Base-by-base conservation (phyloP, 768 basidiomycete genomes). In the Xanthoconium purpureum region DNA sequence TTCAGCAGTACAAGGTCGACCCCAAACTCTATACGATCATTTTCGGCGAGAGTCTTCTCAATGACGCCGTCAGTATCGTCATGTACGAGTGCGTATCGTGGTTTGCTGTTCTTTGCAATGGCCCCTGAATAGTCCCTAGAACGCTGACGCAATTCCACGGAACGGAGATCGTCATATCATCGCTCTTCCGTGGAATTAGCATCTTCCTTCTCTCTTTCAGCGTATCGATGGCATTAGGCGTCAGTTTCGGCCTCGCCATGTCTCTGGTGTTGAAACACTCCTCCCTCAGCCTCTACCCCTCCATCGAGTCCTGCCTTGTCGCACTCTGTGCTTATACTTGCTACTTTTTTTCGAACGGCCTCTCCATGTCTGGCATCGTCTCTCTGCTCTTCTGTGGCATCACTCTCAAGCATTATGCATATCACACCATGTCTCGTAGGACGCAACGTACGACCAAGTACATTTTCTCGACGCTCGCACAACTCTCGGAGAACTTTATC, bases 341-440 rank as follows among this genome's bases (percentile, higher is more conserved):
- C 76, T 98, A 98, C 75, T 99, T 99, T 77, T 94, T 99, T 78
- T 95, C 93, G n/a, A 99, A 93, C 61, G 95, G 94, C 6, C 72
- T 95, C 38, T 84, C 85, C 44, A 94, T 97, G 91, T 89, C 86
- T 70, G 96, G 97, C 48, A 98, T 98, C 72, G 95, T 98, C 43
- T 97, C 95, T 5, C 83, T 98, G 39, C 85, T 98, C 44, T 98
- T 99, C 78, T 98, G 96, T 70, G 96, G 97, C 57, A 97, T 99
- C 70, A 99, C 97, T 5, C 82, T 99, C 64, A 99, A 99, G 74
- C 97, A 99, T 70, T 98, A 99, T 67, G 97, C 96, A n/a, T 98
- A 97, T 70, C 97, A 98, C 76, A 98, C 94, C 50, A 99, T 99
- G 97, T 96, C 94, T 11, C 85, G 84, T 29, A 84, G 91, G 51